Conservation (phyloP, 108 stramenopile species). For the Parietichytrium sp. region DNA sequence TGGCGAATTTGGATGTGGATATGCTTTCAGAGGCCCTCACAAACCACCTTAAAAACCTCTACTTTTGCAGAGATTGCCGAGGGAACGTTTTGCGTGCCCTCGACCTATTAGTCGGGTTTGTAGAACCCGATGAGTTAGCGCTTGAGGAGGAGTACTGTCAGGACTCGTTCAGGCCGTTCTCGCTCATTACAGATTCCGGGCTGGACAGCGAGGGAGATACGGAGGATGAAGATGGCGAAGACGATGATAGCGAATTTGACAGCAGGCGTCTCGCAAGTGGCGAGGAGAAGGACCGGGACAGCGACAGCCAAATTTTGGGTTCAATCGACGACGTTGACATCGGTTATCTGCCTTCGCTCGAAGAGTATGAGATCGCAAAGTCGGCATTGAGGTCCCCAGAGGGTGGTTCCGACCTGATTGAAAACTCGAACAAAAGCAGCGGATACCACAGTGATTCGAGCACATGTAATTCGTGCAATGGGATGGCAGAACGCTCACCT, state of each 20-base stretch:
- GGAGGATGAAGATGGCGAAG: neutral
- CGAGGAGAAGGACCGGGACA: too few species aligned
- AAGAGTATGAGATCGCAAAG: neutral
- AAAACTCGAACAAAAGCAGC: too few species aligned
- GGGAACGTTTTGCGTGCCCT: conserved; percentile 19
- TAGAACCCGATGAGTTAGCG: neutral
- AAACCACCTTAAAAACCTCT: conserved; percentile 11
- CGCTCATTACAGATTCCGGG: too few species aligned
- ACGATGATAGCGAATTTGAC: neutral
- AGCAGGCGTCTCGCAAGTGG: neutral
- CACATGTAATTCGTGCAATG: too few species aligned
- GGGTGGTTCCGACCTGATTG: too few species aligned
- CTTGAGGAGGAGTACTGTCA: neutral
- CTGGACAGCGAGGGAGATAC: neutral
- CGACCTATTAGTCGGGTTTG: conserved; percentile 8
- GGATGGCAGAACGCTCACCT: too few species aligned
- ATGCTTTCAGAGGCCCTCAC: neutral
- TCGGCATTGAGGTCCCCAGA: too few species aligned
- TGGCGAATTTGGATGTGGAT: neutral
- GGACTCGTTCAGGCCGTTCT: neutral
- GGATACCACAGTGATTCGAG: too few species aligned
- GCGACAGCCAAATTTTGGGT: too few species aligned
- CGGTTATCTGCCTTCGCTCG: neutral
- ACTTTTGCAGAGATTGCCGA: conserved; percentile 10
- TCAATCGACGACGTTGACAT: neutral